These are phyloP conservation scores for Aspergillus nidulans DNA, from an alignment of 495 filamentous ascomycete species.

Conservation along the genomic window DNA sequence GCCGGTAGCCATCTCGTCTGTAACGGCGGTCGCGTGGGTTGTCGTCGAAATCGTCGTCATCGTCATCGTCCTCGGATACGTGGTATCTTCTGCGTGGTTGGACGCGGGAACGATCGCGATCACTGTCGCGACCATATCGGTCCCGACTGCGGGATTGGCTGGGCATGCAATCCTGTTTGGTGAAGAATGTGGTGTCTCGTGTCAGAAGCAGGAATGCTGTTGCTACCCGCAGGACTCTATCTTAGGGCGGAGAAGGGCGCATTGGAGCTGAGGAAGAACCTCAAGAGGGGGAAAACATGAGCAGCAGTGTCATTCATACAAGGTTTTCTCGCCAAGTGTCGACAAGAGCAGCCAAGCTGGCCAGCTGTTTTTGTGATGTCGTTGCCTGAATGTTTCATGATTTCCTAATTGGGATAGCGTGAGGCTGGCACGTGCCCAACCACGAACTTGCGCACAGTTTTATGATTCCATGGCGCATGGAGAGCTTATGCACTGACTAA, in stretches of 20 bases:
- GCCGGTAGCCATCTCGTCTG: constrained; percentile 9
- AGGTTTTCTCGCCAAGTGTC: background rate
- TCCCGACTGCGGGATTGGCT: constrained; percentile 39
- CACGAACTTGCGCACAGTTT: background rate
- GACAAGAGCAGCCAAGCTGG: constrained; percentile 1
- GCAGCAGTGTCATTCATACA: background rate
- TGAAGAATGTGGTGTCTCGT: constrained; percentile 6
- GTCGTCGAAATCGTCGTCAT: constrained; percentile 23
- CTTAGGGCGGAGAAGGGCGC: background rate
- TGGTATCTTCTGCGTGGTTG: constrained; percentile 19
- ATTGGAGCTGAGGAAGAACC: constrained; percentile 1
- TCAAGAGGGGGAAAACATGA: background rate
- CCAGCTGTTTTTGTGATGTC: background rate
- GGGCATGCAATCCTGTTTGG: constrained; percentile 30
- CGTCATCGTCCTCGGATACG: constrained; percentile 29
- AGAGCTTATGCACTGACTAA: background rate
- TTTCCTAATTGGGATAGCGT: constrained; percentile 8
- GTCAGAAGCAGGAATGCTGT: constrained; percentile 5
- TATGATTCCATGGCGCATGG: background rate
- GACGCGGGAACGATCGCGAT: constrained; percentile 33
- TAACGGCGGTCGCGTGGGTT: constrained; percentile 16
- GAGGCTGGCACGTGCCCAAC: background rate
- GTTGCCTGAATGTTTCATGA: constrained; percentile 5
- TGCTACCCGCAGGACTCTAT: constrained; percentile 1
- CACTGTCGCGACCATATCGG: constrained; percentile 39